Evolutionary conservation across 1,284 basidiomycete genomes (phyloP).

Genomic region (Heterobasidion irregulare): DNA sequence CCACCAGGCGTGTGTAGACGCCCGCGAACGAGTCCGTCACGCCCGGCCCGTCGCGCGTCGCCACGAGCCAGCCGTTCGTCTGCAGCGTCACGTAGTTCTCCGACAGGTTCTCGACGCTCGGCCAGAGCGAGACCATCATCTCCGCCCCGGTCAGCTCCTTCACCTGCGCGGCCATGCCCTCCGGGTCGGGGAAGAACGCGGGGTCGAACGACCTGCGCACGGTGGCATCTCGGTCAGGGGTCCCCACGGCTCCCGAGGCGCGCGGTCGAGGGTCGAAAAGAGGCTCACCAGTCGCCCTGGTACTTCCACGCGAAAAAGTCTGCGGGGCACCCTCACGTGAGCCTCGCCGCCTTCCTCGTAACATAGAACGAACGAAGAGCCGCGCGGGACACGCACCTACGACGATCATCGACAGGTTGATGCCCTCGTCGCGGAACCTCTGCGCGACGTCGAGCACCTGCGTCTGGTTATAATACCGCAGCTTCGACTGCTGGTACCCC

Average conservation of each 20-base stretch:
- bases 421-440: conserved; percentile 29
- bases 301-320: conserved; percentile 35
- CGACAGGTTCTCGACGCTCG: conserved; percentile 31
- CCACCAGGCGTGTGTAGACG: conserved; percentile 28
- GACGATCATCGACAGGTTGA: conserved; percentile 30
- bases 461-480: conserved; percentile 32
- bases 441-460: conserved; percentile 30
- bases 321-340: conserved; percentile 7
- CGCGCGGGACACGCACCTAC: conserved; percentile 18
- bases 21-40: conserved; percentile 31
- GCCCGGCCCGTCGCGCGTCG: conserved; percentile 30
- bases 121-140: conserved; percentile 36
- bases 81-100: conserved; percentile 28
- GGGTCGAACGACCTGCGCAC: conserved; percentile 27
- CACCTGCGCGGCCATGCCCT: conserved; percentile 26
- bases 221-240: not conserved
- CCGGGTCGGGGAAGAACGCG: conserved; percentile 29
- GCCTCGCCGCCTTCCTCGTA: not conserved
- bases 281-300: conserved; percentile 29
- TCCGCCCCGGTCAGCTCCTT: conserved; percentile 33
- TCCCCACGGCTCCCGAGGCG: not conserved
- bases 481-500: conserved; percentile 33
- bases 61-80: conserved; percentile 25
- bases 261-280: not conserved
- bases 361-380: not conserved